These are phyloP conservation scores for Meredithiella fracta DNA, from an alignment of 2,329 filamentous ascomycete genomes.

Conservation along the genomic window DNA sequence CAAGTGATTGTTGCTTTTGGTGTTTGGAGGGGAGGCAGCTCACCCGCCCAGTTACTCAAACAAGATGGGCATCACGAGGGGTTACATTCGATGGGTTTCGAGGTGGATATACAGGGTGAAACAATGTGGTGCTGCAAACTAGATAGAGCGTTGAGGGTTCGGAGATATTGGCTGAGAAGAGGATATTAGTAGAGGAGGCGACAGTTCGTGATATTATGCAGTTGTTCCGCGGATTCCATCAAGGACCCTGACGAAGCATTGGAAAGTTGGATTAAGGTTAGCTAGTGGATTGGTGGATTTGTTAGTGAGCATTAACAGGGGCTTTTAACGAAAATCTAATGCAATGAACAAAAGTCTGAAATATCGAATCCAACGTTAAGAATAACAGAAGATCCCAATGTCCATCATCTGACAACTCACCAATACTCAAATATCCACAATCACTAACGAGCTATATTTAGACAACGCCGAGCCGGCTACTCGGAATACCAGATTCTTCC, in stretches of 20 bases:
- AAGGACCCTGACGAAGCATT: background rate
- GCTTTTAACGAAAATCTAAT: no score
- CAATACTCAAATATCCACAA: no score
- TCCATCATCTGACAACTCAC: no score
- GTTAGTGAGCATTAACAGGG: no score
- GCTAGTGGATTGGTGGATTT: background rate
- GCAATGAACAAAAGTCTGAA: no score
- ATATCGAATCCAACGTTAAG: no score
- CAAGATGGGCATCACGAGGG: background rate
- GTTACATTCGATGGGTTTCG: background rate
- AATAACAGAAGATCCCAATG: no score
- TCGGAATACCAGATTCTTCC: background rate
- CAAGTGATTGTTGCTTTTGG: no score
- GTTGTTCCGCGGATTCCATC: background rate
- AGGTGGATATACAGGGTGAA: background rate
- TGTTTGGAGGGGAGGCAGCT: background rate
- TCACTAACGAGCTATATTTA: background rate
- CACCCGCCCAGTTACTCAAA: background rate
- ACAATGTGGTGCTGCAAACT: background rate
- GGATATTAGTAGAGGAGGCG: background rate
- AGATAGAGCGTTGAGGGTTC: background rate
- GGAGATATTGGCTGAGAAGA: no score
- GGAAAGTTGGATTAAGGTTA: background rate
- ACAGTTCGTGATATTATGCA: background rate
- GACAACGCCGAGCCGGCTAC: background rate